A percentile compares a stretch with the other conserved stretches of the same genome.
phyloP scores from a whole-genome alignment of 495 filamentous ascomycete species.

The Melanomma pulvis-pyrius region DNA sequence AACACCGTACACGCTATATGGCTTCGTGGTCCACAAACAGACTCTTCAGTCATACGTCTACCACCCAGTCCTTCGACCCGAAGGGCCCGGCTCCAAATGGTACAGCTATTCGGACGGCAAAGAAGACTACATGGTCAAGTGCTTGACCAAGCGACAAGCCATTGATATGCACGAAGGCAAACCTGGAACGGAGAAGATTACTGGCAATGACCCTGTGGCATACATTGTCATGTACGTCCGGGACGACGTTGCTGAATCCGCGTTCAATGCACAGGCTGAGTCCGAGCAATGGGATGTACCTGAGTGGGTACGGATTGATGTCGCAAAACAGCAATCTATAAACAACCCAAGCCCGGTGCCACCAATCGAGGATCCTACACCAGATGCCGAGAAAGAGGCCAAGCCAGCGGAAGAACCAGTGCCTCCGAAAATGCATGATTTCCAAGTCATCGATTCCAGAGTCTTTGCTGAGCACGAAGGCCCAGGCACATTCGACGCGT shows the following conservation, averaged over 20 bases:
- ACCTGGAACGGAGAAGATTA: constrained; percentile 41
- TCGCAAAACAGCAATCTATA: constrained; percentile 20
- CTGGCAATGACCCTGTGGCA: constrained; percentile 59
- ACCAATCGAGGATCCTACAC: not conserved
- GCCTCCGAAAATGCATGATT: constrained; percentile 18
- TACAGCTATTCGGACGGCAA: constrained; percentile 61
- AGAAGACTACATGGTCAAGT: constrained; percentile 57
- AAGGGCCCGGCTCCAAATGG: constrained; percentile 60
- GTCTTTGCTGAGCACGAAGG: constrained; percentile 36
- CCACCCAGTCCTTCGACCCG: constrained; percentile 63
- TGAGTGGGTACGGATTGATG: constrained; percentile 34
- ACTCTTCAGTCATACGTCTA: constrained; percentile 64
- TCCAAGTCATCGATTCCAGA: constrained; percentile 40
- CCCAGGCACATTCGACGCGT: constrained; percentile 37
- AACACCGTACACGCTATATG: constrained; percentile 60
- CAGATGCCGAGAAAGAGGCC: constrained; percentile 7
- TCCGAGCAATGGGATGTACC: constrained; percentile 38
- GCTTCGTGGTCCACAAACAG: constrained; percentile 64
- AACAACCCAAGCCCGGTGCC: not conserved
- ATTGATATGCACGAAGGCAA: constrained; percentile 57
- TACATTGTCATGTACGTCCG: constrained; percentile 65
- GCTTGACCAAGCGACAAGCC: constrained; percentile 61
- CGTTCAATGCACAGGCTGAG: constrained; percentile 11
- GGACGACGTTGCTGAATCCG: constrained; percentile 49
- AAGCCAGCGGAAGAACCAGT: constrained; percentile 12